Conservation (phyloP, 495 filamentous ascomycete genomes). For the Baudoinia panamericana region DNA sequence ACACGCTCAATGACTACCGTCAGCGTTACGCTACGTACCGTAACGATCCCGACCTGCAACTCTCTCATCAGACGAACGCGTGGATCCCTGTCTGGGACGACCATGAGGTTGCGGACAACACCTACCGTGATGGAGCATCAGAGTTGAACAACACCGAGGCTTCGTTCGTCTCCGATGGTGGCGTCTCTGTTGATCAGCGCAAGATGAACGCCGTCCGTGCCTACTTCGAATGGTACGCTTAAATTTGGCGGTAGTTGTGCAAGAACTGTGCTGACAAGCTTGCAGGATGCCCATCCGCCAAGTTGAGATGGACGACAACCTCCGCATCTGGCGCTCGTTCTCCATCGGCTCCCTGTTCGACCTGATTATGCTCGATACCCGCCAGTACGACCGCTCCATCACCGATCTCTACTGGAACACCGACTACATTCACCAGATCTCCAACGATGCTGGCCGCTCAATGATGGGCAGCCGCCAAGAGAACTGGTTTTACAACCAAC, state of each 20-base stretch:
- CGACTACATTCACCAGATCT: constrained; percentile 41
- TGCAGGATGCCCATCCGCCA: constrained; percentile 32
- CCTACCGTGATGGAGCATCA: constrained; percentile 41
- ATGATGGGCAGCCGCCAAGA: constrained; percentile 56
- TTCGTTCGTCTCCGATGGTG: constrained; percentile 45
- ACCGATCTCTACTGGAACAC: constrained; percentile 42
- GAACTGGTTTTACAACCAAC: constrained; percentile 51
- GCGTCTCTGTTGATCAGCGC: constrained; percentile 48
- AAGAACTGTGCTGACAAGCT: neutral
- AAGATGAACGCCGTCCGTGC: constrained; percentile 58
- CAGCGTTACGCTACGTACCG: constrained; percentile 48
- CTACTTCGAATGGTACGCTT: constrained; percentile 68
- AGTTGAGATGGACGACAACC: constrained; percentile 56
- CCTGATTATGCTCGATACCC: constrained; percentile 56
- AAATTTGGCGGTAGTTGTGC: constrained; percentile 30
- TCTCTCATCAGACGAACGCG: constrained; percentile 44
- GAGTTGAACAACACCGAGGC: constrained; percentile 47
- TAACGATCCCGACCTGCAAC: constrained; percentile 47
- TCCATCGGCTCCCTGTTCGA: constrained; percentile 51
- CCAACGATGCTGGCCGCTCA: constrained; percentile 43
- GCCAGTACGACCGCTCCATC: constrained; percentile 49
- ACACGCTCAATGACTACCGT: constrained; percentile 48
- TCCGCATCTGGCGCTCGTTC: constrained; percentile 57
- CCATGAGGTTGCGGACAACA: constrained; percentile 56
- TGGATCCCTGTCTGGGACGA: constrained; percentile 66